Percentiles rank a stretch among this genome's conserved stretches.
Conservation (phyloP, 1,139 yeast species). For the Kodamaea anthophila region DNA sequence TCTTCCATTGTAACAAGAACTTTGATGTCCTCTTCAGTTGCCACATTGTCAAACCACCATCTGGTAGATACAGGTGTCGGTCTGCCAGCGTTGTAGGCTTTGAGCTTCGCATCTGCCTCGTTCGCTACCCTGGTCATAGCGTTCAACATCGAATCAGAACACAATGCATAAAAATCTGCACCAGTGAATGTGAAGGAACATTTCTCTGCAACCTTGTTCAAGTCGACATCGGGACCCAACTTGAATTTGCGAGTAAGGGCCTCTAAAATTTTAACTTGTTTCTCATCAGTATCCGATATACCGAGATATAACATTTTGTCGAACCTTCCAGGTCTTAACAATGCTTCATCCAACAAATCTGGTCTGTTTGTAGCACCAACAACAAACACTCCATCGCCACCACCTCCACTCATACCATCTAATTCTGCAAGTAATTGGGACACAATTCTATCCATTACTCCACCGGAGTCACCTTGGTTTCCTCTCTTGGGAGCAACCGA, state of each 20-base stretch:
- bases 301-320: conserved; percentile 94
- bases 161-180: conserved; percentile 93
- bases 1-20: conserved; percentile 70
- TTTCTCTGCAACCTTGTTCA: conserved; percentile 52
- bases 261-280: conserved; percentile 77
- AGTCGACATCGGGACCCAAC: conserved; percentile 54
- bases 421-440: conserved; percentile 90
- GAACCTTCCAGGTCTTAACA: conserved; percentile 91
- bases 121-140: conserved; percentile 90
- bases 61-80: conserved; percentile 51
- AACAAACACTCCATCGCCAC: conserved; percentile 84
- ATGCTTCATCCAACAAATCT: conserved; percentile 87
- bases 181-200: conserved; percentile 93
- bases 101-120: conserved; percentile 63
- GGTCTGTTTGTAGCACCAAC: conserved; percentile 98
- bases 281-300: conserved; percentile 83
- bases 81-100: conserved; percentile 41
- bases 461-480: conserved; percentile 97
- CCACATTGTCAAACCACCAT: conserved; percentile 89
- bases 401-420: conserved; percentile 88
- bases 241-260: conserved; percentile 85
- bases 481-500: conserved; percentile 98
- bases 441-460: conserved; percentile 97
- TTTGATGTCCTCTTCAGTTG: conserved; percentile 57
- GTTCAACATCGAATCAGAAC: conserved; percentile 90